Evolutionary conservation across 2,329 filamentous ascomycete genomes (phyloP).

Genomic region (Clarireedia sp.): DNA sequence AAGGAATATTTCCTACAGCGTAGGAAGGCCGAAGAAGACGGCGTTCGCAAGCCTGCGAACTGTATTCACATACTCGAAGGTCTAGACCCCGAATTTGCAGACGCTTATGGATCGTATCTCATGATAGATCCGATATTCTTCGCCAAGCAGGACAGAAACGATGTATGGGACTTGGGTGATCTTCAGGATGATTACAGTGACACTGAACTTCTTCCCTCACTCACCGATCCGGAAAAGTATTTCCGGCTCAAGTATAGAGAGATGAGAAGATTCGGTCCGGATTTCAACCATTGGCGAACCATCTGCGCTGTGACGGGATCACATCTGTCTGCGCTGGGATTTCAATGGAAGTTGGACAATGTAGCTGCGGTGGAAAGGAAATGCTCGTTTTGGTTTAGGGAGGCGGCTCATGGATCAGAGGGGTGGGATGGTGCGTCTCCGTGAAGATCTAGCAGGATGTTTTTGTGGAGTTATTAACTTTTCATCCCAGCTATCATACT

Average conservation of each 20-base stretch:
- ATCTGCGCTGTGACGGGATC: constrained; percentile 5
- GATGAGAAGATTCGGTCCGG: constrained; percentile 5
- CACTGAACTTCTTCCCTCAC: constrained; percentile 1
- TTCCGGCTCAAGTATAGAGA: constrained; percentile 12
- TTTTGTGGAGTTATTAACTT: background rate
- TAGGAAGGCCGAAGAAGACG: background rate
- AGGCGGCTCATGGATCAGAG: background rate
- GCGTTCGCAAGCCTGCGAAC: background rate
- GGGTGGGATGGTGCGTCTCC: constrained; percentile 1
- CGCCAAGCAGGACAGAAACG: constrained; percentile 7
- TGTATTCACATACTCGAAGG: constrained; percentile 8
- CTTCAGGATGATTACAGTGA: background rate
- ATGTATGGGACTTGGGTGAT: background rate
- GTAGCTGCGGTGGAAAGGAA: constrained; percentile 2
- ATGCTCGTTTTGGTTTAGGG: constrained; percentile 3
- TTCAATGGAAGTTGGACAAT: background rate
- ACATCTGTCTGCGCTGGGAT: constrained; percentile 7
- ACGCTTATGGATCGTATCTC: constrained; percentile 7
- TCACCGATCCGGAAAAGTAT: constrained; percentile 1
- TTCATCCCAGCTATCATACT: background rate
- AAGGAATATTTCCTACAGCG: background rate
- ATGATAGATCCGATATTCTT: constrained; percentile 11
- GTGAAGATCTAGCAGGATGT: background rate
- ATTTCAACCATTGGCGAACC: constrained; percentile 7
- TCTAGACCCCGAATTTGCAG: constrained; percentile 7